Base-by-base conservation (phyloP, 163 green algal species). In the Chlamydomonas reinhardtii region DNA sequence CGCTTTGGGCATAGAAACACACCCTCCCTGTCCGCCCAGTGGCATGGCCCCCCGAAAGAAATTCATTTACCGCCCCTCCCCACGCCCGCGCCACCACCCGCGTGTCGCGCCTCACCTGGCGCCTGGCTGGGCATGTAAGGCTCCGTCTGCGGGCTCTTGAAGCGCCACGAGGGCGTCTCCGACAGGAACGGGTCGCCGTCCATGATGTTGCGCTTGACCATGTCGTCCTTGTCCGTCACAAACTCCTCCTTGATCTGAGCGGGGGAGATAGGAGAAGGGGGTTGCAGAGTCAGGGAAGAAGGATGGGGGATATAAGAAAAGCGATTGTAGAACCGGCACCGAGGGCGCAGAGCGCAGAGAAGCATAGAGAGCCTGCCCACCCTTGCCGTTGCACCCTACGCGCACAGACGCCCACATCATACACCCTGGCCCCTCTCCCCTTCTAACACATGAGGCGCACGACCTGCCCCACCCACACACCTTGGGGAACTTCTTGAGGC, bases 181-280 rank as follows among this genome's bases (percentile, higher is more conserved):
- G 73, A 27, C 74, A 93, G 77, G 89, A 95, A 95, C 22, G 92
- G 73, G 73, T 94, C 92, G 24, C 92, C 92, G 77, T 95, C 92
- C 87, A 95, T 90, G 77, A 95, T 90, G 84, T 88, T 93, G 79
- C 90, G 89, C 65, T 78, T 70, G 19, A 70, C 54, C 39, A 93
- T 29, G 83, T 93, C 89, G 22, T 93, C 75, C 6, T 39, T 39
- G 84, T 93, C 90, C 31, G 78, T 85, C 61, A 93, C 85, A 24
- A 86, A 89, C 87, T 93, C 88, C 52, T 91, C 90, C 81, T 90
- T 88, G 27, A 90, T 73, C 89, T 92, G 89, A 12, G 35, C n/a
- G 61, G 39, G 48, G 11, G 43, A 54, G 6, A 11, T 54, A 11
- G 43, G 43, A 6, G 11, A 11, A 16, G 43, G 43, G 6, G 43